A percentile compares a stretch with the other conserved stretches of the same genome.
These are phyloP conservation scores for Leishmania mexicana DNA, from an alignment of 208 protist species.

Conservation along the genomic window DNA sequence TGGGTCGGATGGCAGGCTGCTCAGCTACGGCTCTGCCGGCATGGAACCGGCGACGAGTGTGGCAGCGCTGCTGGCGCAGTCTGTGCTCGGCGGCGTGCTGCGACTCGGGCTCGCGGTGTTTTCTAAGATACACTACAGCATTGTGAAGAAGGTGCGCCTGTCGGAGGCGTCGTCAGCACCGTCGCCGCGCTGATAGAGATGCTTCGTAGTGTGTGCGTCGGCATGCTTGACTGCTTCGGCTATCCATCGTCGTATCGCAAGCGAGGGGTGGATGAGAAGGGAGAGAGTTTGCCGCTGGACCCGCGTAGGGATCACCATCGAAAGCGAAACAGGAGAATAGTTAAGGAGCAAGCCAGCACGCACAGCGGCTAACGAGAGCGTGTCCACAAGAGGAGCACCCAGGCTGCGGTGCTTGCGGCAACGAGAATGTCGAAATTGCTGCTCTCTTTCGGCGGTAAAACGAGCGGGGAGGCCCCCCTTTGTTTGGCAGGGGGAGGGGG, in stretches of 20 bases:
- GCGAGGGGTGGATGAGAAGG: background rate
- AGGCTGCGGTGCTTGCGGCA: background rate
- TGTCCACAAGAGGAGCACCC: too few relatives aligned
- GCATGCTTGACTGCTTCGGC: background rate
- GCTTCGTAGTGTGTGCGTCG: background rate
- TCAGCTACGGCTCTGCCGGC: conserved; percentile 54
- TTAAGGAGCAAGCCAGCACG: too few relatives aligned
- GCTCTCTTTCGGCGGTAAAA: background rate
- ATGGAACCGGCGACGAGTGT: conserved; percentile 74
- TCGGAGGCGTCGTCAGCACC: conserved; percentile 2
- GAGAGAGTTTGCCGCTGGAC: background rate
- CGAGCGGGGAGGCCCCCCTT: background rate
- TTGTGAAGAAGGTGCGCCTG: conserved; percentile 61
- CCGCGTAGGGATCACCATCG: conserved; percentile 2
- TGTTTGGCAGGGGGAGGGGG: background rate
- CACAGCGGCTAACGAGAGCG: background rate
- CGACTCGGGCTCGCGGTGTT: conserved; percentile 64
- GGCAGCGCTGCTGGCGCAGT: conserved; percentile 51
- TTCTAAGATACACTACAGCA: conserved; percentile 78
- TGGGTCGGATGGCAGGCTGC: conserved; percentile 62
- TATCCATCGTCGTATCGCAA: background rate
- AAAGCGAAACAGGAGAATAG: background rate
- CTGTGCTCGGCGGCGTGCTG: conserved; percentile 42
- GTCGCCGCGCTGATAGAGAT: conserved; percentile 17
- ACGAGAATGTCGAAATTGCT: background rate